phyloP scores from a whole-genome alignment of 2,329 filamentous ascomycete genomes.

The Aspergillus sp. region DNA sequence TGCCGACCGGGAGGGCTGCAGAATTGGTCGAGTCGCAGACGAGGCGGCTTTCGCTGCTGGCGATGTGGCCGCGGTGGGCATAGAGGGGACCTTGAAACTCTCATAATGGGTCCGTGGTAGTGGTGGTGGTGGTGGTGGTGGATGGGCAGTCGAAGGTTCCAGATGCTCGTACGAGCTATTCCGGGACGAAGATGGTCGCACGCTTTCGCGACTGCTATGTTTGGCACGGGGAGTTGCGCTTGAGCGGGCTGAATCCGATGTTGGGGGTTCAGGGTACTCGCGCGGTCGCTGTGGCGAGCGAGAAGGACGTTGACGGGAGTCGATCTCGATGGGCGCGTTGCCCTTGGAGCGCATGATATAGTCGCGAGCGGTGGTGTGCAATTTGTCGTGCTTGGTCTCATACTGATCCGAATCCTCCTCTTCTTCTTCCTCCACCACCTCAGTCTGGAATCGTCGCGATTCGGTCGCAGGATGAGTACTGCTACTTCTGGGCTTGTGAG shows the following conservation, averaged over 20 bases:
- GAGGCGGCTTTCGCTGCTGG: constrained; percentile 26
- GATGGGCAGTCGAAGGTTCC: constrained; percentile 14
- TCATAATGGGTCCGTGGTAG: constrained; percentile 10
- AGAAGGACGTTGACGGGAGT: constrained; percentile 22
- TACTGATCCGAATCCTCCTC: constrained; percentile 19
- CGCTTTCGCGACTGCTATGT: constrained; percentile 10
- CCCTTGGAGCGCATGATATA: constrained; percentile 34
- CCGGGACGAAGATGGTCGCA: constrained; percentile 22
- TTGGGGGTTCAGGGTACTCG: constrained; percentile 26
- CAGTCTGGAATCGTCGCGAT: no score
- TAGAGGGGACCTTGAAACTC: constrained; percentile 22
- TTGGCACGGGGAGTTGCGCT: constrained; percentile 23
- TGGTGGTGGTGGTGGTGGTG: background rate
- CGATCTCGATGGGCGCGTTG: constrained; percentile 13
- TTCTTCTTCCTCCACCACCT: constrained; percentile 13
- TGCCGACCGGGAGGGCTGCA: constrained; percentile 25
- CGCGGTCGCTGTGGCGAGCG: constrained; percentile 26
- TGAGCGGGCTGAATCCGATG: constrained; percentile 23
- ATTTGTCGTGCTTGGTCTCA: constrained; percentile 28
- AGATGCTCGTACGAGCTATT: constrained; percentile 26
- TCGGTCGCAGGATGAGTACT: constrained; percentile 15
- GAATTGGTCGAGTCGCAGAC: constrained; percentile 21
- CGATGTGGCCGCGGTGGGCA: constrained; percentile 31
- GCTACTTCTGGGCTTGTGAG: constrained; percentile 13
- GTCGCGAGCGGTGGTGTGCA: constrained; percentile 25